These are phyloP conservation scores for Lepiota subincarnata DNA, from an alignment of 768 basidiomycete species.

Conservation along the genomic window DNA sequence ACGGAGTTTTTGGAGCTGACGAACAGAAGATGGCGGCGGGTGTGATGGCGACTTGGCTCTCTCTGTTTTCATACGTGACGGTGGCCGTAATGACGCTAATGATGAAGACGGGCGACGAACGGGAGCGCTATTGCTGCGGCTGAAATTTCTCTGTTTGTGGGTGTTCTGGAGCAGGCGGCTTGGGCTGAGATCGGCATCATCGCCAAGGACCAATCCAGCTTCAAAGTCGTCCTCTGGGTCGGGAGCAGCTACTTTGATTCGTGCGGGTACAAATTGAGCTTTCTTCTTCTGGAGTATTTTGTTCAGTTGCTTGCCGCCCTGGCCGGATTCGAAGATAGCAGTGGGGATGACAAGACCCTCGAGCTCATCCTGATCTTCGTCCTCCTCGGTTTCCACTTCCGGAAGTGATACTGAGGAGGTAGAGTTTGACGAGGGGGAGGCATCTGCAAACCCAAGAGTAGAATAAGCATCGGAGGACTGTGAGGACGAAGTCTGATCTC, in stretches of 20 bases:
- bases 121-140: conserved; percentile 60
- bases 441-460: conserved; percentile 69
- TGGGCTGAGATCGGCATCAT: conserved; percentile 79
- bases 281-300: conserved; percentile 55
- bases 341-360: conserved; percentile 80
- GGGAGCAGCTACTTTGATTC: conserved; percentile 47
- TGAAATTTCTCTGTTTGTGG: conserved; percentile 37
- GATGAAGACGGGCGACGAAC: conserved; percentile 38
- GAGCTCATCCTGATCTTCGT: conserved; percentile 68
- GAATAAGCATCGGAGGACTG: conserved; percentile 89
- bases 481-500: conserved; percentile 76
- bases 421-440: conserved; percentile 69
- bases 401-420: conserved; percentile 65
- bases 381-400: conserved; percentile 70
- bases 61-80: conserved; percentile 57
- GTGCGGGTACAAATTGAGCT: conserved; percentile 36
- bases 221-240: conserved; percentile 86
- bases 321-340: conserved; percentile 69
- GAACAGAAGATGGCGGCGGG: conserved; percentile 65
- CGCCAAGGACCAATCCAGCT: conserved; percentile 77
- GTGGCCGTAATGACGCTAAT: conserved; percentile 42
- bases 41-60: conserved; percentile 71
- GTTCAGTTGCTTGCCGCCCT: conserved; percentile 47
- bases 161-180: conserved; percentile 59
- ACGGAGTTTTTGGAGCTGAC: conserved; percentile 64